These are phyloP conservation scores for Tremellales sp. DNA, from an alignment of 1,284 basidiomycete genomes.

Conservation along the genomic window DNA sequence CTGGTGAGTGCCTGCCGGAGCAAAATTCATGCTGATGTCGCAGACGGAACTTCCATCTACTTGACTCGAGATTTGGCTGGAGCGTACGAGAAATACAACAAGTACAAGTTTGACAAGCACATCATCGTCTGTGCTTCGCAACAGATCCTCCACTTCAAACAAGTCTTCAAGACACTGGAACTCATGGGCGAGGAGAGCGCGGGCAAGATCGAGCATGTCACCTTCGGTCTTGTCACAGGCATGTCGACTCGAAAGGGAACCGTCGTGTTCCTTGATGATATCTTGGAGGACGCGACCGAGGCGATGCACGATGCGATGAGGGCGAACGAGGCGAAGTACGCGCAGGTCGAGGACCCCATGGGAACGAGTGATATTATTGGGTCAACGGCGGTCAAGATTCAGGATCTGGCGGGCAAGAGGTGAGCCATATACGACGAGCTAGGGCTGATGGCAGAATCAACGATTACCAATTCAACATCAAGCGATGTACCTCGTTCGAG, in stretches of 20 bases:
- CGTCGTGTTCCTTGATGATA: conserved; percentile 93
- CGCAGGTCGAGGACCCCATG: conserved; percentile 82
- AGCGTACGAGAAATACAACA: conserved; percentile 85
- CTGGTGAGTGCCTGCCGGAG: conserved; percentile 54
- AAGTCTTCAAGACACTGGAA: conserved; percentile 92
- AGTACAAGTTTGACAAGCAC: conserved; percentile 97
- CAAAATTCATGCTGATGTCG: neutral
- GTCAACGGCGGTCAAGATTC: conserved; percentile 95
- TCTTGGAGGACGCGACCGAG: conserved; percentile 82
- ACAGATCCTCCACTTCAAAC: conserved; percentile 87
- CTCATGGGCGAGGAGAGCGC: conserved; percentile 90
- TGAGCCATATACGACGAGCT: conserved; percentile 42
- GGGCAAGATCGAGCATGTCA: conserved; percentile 75
- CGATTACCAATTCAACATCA: conserved; percentile 94
- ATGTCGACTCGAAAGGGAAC: conserved; percentile 98
- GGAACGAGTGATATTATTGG: conserved; percentile 79
- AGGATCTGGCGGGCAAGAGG: conserved; percentile 95
- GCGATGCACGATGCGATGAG: conserved; percentile 98
- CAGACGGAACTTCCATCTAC: conserved; percentile 96
- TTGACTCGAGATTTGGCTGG: conserved; percentile 97
- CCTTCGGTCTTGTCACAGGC: conserved; percentile 84
- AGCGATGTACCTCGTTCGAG: conserved; percentile 92
- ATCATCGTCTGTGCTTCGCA: conserved; percentile 94
- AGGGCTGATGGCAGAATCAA: conserved; percentile 65
- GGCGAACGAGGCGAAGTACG: conserved; percentile 91